Base-by-base conservation (phyloP, 140 eudicot genomes). In the Erigeron philadelphicus region DNA sequence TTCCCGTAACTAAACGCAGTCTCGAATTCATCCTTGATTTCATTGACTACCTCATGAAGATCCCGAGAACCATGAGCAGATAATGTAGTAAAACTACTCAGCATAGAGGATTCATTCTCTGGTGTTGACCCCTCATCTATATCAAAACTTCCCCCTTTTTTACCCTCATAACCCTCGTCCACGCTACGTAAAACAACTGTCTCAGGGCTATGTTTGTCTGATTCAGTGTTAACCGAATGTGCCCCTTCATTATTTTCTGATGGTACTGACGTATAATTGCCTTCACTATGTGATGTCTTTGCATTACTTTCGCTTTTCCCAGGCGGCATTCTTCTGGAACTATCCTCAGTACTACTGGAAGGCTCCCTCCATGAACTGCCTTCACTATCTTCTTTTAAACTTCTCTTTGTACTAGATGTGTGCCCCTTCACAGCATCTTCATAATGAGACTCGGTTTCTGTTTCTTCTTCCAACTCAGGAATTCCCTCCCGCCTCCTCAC, bases 381-480 rank as follows among this genome's bases (percentile, higher is more conserved):
- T 8, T 74, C 76, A 45, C 16, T 61, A 12, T 75, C 64, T 18
- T 73, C 61, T 70, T 60, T 52, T 31, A 58, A 68, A 74, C 74
- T 65, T 82, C 54, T 78, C 59, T 61, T 81, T 16, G 19, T 60
- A 65, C 54, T 76, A 73, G 68, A 65, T 54, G 73, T 74, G 55
- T 75, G 81, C 66, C 80, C 75, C 66, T 83, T 78, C 2, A 62
- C 35, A 40, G 46, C 79, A 71, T 84, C 86, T 59, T 72, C 87
- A 72, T 70, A 7, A 21, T 74, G 72, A 6, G 86, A 83, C 68
- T 89, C 96, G 19, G 71, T 78, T 68, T 93, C 98, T 1, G 98
- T 93, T 77, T 93, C 98, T 75, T 93, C 98, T 80, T 93, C 98
- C 83, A 93, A 77, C 44, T 93, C 94, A 71, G 98, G 98, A 47